Percentiles rank a stretch among this genome's conserved stretches.
These are phyloP conservation scores for Candida nemodendra DNA, from an alignment of 805 yeast genomes.

Conservation along the genomic window DNA sequence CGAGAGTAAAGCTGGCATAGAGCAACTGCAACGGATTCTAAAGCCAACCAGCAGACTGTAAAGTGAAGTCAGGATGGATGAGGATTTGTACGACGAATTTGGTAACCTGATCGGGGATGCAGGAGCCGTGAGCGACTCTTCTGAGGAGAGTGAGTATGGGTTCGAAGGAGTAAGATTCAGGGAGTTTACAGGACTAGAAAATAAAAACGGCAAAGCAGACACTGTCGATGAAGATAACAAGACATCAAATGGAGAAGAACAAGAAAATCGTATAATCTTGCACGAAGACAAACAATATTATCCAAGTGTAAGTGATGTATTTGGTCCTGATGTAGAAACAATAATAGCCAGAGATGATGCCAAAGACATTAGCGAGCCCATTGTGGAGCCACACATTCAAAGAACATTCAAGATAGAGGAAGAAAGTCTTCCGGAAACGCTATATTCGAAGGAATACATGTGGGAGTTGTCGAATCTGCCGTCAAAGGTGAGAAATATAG, in stretches of 20 bases:
- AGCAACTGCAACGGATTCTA: too few relatives aligned
- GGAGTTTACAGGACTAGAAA: neutral
- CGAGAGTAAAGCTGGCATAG: too few relatives aligned
- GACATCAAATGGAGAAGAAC: slow-evolving; percentile 13
- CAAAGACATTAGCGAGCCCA: slow-evolving; percentile 53
- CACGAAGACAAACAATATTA: slow-evolving; percentile 47
- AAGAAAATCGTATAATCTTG: too few relatives aligned
- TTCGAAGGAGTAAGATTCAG: slow-evolving; percentile 2
- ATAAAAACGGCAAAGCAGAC: slow-evolving; percentile 22
- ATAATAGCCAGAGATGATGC: slow-evolving; percentile 50
- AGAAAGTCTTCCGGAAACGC: slow-evolving; percentile 52
- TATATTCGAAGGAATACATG: slow-evolving; percentile 65
- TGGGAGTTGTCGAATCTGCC: slow-evolving; percentile 47
- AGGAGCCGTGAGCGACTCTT: slow-evolving; percentile 41
- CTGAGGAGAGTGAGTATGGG: slow-evolving; percentile 17
- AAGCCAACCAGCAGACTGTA: too few relatives aligned
- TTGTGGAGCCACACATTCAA: slow-evolving; percentile 51
- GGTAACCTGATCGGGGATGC: slow-evolving; percentile 64
- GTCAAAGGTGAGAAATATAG: slow-evolving; percentile 67
- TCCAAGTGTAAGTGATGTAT: slow-evolving; percentile 44
- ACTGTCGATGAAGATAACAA: slow-evolving; percentile 25
- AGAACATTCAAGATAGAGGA: slow-evolving; percentile 50
- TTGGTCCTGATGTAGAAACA: slow-evolving; percentile 65
- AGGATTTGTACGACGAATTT: slow-evolving; percentile 78
- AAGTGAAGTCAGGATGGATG: slow-evolving; percentile 46